Evolutionary conservation across 2,329 filamentous ascomycete species (phyloP), one percentile per base, ranked within the genome.

Genomic region (Chaetomium globosum): DNA sequence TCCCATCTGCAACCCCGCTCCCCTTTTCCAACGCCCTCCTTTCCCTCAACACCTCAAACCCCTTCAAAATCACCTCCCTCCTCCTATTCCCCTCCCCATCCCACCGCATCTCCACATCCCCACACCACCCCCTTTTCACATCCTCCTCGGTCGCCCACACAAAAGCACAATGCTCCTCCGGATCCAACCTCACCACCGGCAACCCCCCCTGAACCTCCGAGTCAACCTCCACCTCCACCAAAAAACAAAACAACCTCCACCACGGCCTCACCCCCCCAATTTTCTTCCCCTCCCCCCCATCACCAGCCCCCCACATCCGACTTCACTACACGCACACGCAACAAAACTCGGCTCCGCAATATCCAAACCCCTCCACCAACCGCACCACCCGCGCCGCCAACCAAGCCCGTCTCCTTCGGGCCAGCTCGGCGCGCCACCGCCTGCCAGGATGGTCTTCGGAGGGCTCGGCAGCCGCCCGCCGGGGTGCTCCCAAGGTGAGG

Each of bases 81-180:
- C 46, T 48, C n/a, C 4, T 23, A 48, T 23, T 8, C n/a, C 8
- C 46, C n/a, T 21, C 46, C 19, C 46, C n/a, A 48, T 12, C 46
- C 46, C 46, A 48, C 46, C 21, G n/a, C 46, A 48, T 10, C n/a
- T 23, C 21, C 8, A 48, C 46, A 9, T 12, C 46, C 4, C 21
- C 46, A 53, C 51, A 53, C 26, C 9, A 5, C 26, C 51, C 51
- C 23, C 6, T 53, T 13, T 8, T 30, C 26, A 48, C 46, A 30
- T 53, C 26, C 28, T 5, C 51, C 12, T 53, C 51, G 12, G 26
- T 53, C 26, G 51, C 26, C 51, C 51, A 53, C 28, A 13, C 9
- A 53, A n/a, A 53, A 16, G 51, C 51, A 53, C 51, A 30, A 53
- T 53, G 51, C 51, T 53, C 26, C 26, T 8, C 51, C 16, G 51